Conservation (phyloP, 2,329 filamentous ascomycete genomes). For the Diaporthe nobilis region DNA sequence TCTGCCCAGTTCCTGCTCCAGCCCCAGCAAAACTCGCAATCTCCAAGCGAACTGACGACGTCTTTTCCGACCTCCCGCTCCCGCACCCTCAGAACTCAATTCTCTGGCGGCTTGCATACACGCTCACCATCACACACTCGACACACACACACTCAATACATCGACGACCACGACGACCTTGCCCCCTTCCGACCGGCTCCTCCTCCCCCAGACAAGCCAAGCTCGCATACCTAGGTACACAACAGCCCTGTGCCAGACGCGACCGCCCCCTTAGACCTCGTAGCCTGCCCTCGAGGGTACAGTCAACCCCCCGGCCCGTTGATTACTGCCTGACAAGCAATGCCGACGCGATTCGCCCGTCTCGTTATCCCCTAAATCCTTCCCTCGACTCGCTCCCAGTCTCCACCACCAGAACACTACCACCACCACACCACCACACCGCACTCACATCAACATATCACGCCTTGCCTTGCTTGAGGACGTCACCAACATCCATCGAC, state of each 20-base stretch:
- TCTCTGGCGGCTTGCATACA: slow-evolving; percentile 8
- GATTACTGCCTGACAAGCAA: slow-evolving; percentile 37
- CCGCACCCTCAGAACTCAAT: slow-evolving; percentile 35
- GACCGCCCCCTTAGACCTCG: slow-evolving; percentile 32
- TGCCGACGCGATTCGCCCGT: slow-evolving; percentile 40
- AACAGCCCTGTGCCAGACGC: slow-evolving; percentile 35
- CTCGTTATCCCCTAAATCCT: slow-evolving; percentile 38
- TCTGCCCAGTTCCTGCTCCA: slow-evolving; percentile 24
- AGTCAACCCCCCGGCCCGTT: slow-evolving; percentile 12
- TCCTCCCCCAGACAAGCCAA: slow-evolving; percentile 3
- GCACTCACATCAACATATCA: slow-evolving; percentile 4
- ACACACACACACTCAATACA: not conserved
- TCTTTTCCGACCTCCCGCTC: slow-evolving; percentile 5
- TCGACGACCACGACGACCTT: slow-evolving; percentile 33
- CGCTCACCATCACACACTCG: not conserved
- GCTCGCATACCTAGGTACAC: not conserved
- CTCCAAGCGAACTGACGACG: slow-evolving; percentile 26
- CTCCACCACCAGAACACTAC: not conserved
- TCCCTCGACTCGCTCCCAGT: slow-evolving; percentile 29
- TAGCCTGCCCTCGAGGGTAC: not conserved
- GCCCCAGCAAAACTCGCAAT: slow-evolving; percentile 33
- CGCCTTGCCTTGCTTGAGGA: slow-evolving; percentile 34
- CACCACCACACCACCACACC: slow-evolving; percentile 15
- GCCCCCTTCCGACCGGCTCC: not conserved
- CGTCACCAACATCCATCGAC: slow-evolving; percentile 31